These are phyloP conservation scores for Triticum timopheevii DNA, from an alignment of 176 grass and related monocot genomes.

Conservation along the genomic window DNA sequence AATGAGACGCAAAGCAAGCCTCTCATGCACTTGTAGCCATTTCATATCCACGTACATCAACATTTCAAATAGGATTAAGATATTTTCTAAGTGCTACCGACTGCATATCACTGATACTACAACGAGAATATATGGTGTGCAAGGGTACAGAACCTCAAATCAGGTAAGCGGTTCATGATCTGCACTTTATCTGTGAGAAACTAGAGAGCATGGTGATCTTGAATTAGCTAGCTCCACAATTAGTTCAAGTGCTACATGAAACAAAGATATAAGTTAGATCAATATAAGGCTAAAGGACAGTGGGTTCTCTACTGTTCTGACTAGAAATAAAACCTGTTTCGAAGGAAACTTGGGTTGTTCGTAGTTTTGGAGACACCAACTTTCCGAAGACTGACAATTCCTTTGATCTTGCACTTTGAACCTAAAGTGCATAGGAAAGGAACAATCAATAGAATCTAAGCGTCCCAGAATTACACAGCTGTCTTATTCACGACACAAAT, in stretches of 20 bases:
- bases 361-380: conserved; percentile 82
- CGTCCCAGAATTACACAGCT: neutral
- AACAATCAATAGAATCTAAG: neutral
- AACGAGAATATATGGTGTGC: neutral
- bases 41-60: neutral
- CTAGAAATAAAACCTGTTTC: conserved; percentile 59
- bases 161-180: neutral
- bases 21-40: too few species aligned
- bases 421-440: conserved; percentile 36
- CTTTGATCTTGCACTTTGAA: conserved; percentile 73
- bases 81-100: neutral
- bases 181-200: conserved; percentile 45
- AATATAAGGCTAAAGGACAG: neutral
- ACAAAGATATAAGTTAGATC: conserved; percentile 26
- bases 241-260: conserved; percentile 63
- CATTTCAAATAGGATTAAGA: neutral
- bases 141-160: conserved; percentile 7
- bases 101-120: neutral
- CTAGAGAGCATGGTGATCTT: conserved; percentile 50
- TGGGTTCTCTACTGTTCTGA: neutral
- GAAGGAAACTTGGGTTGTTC: conserved; percentile 72
- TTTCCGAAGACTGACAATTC: conserved; percentile 65
- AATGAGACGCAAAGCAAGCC: too few species aligned
- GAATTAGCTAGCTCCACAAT: conserved; percentile 66
- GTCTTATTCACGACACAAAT: neutral